Percentiles rank a stretch among this genome's conserved stretches.
Evolutionary conservation across 1,284 basidiomycete genomes (phyloP).

Genomic region (Ustilago cynodontis): DNA sequence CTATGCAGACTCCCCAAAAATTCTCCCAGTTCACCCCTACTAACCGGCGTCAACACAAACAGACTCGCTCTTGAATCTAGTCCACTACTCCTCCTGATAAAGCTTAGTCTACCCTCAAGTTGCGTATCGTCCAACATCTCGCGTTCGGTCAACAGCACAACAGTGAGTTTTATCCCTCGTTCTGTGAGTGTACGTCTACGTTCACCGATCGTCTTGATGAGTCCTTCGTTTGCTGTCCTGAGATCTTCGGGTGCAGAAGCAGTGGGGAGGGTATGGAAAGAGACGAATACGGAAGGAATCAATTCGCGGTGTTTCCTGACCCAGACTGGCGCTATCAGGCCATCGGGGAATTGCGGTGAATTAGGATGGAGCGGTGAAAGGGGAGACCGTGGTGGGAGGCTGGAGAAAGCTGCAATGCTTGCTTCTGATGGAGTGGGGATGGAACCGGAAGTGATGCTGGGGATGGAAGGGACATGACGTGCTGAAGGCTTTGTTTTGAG

Average conservation of each 20-base stretch:
- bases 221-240: conserved; percentile 76
- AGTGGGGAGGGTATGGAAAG: conserved; percentile 79
- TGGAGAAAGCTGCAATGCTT: conserved; percentile 37
- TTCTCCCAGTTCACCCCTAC: conserved; percentile 77
- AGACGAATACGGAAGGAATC: conserved; percentile 89
- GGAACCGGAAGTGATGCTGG: conserved; percentile 65
- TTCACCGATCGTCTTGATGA: conserved; percentile 77
- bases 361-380: conserved; percentile 87
- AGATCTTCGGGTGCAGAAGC: conserved; percentile 24
- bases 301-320: conserved; percentile 92
- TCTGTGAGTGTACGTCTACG: conserved; percentile 84
- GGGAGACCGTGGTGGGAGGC: conserved; percentile 78
- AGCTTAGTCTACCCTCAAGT: conserved; percentile 84
- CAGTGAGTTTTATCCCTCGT: conserved; percentile 90
- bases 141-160: conserved; percentile 89
- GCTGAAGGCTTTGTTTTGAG: conserved; percentile 77
- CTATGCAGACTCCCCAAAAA: conserved; percentile 78
- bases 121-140: conserved; percentile 76
- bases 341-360: conserved; percentile 91
- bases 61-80: conserved; percentile 90
- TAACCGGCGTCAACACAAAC: conserved; percentile 91
- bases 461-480: conserved; percentile 68
- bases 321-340: conserved; percentile 96
- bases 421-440: conserved; percentile 12
- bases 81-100: conserved; percentile 84